Conservation (phyloP, 2,329 filamentous ascomycete genomes). For the Alternaria alternata region DNA sequence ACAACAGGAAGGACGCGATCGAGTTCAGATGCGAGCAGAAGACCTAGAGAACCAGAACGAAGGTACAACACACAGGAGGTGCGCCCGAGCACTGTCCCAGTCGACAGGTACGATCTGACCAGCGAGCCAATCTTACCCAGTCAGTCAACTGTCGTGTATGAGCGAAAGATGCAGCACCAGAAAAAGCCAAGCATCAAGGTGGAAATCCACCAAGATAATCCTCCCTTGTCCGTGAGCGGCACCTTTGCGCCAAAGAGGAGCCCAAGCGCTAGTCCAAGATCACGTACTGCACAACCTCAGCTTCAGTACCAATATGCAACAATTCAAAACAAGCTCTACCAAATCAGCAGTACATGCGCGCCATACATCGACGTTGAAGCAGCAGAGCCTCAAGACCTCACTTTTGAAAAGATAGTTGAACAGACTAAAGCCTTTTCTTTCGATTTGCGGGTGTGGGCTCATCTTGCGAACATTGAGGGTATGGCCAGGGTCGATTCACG, state of each 20-base stretch:
- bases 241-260: slow-evolving; percentile 16
- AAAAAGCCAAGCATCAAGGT: slow-evolving; percentile 33
- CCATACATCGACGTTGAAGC: slow-evolving; percentile 32
- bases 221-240: background rate
- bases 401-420: slow-evolving; percentile 35
- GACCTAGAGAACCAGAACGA: slow-evolving; percentile 8
- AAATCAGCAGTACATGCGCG: slow-evolving; percentile 24
- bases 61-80: slow-evolving; percentile 30
- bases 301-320: slow-evolving; percentile 29
- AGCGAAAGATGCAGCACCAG: slow-evolving; percentile 12
- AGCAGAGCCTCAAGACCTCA: slow-evolving; percentile 32
- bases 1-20: slow-evolving; percentile 20
- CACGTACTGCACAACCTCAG: slow-evolving; percentile 22
- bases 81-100: slow-evolving; percentile 14
- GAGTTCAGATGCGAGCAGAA: slow-evolving; percentile 12
- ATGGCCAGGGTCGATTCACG: slow-evolving; percentile 24
- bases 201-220: slow-evolving; percentile 31
- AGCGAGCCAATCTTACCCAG: slow-evolving; percentile 19
- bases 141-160: background rate
- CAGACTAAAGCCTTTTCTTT: slow-evolving; percentile 31
- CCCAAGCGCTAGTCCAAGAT: slow-evolving; percentile 26
- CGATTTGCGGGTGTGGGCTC: slow-evolving; percentile 35
- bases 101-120: slow-evolving; percentile 15
- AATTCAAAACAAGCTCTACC: slow-evolving; percentile 27
- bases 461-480: slow-evolving; percentile 27